Evolutionary conservation across 441 rosid genomes (phyloP).

Genomic region (Pelargonium citronellum): DNA sequence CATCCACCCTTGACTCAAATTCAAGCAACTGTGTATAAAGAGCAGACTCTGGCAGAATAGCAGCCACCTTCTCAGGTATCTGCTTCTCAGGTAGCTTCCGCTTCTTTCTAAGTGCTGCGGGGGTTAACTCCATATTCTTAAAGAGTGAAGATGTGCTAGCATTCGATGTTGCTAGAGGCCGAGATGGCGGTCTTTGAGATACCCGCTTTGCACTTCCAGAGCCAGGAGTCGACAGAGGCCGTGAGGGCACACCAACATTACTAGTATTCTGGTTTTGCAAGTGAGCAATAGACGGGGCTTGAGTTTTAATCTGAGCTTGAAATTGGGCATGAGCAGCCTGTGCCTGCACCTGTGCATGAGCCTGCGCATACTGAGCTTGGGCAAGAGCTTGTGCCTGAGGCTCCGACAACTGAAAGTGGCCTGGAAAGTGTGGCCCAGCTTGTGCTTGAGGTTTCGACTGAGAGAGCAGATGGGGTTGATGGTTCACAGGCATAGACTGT

Average conservation of each 20-base stretch:
- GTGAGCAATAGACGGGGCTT: constrained; percentile 52
- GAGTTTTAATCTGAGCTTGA: constrained; percentile 73
- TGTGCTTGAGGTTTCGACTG: constrained; percentile 53
- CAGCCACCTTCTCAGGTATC: constrained; percentile 79
- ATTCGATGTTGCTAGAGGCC: constrained; percentile 66
- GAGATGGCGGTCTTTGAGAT: constrained; percentile 63
- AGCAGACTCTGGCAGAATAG: constrained; percentile 88
- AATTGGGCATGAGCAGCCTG: constrained; percentile 68
- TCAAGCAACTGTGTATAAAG: constrained; percentile 90
- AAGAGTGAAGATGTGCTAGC: constrained; percentile 48
- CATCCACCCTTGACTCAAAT: constrained; percentile 83
- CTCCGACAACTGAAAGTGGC: constrained; percentile 72
- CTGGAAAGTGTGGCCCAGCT: constrained; percentile 54
- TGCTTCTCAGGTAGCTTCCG: constrained; percentile 85
- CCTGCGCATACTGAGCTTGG: constrained; percentile 42
- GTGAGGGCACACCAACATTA: constrained; percentile 60
- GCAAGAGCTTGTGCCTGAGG: constrained; percentile 75
- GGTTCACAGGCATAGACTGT: constrained; percentile 42
- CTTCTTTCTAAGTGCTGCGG: constrained; percentile 81
- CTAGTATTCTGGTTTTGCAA: constrained; percentile 44
- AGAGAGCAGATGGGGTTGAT: constrained; percentile 46
- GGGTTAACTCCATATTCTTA: constrained; percentile 71
- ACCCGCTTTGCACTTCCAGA: constrained; percentile 49
- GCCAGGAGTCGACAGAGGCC: constrained; percentile 59
- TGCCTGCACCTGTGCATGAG: constrained; percentile 41